A percentile compares a stretch with the other conserved stretches of the same genome.
These are phyloP conservation scores for Purshia tridentata DNA, from an alignment of 306 rosid species.

Conservation along the genomic window DNA sequence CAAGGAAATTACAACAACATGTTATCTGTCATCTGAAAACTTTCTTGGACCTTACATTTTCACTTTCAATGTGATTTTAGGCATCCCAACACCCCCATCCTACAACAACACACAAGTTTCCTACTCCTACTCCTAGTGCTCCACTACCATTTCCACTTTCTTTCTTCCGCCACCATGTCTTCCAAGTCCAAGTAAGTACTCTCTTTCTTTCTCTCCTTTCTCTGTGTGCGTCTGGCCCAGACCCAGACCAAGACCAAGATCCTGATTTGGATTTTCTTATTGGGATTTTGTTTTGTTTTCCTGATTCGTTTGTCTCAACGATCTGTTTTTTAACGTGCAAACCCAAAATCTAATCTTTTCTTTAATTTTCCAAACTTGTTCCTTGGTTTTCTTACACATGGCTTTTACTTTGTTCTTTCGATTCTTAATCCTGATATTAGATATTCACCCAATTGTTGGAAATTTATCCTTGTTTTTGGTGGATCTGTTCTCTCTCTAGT, in stretches of 20 bases:
- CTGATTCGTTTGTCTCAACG: conserved; percentile 32
- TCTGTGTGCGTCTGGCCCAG: not conserved
- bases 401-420: conserved; percentile 16
- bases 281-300: conserved; percentile 26
- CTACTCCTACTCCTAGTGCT: conserved; percentile 4
- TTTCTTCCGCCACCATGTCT: conserved; percentile 54
- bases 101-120: not conserved
- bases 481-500: not conserved
- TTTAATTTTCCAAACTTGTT: not conserved
- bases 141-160: conserved; percentile 10
- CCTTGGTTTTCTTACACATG: conserved; percentile 15
- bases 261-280: not conserved
- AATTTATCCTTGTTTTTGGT: conserved; percentile 1
- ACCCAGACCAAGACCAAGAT: not conserved
- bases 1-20: not conserved
- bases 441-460: conserved; percentile 1
- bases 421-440: not conserved
- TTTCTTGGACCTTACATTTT: not conserved
- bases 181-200: conserved; percentile 68
- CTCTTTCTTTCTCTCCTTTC: conserved; percentile 17
- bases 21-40: not conserved
- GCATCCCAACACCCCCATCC: not conserved
- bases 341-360: not conserved
- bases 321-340: conserved; percentile 38
- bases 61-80: not conserved